Evolutionary conservation across 495 filamentous ascomycete genomes (phyloP), one percentile per base, ranked within the genome.

Genomic region (Tuber calosporum): DNA sequence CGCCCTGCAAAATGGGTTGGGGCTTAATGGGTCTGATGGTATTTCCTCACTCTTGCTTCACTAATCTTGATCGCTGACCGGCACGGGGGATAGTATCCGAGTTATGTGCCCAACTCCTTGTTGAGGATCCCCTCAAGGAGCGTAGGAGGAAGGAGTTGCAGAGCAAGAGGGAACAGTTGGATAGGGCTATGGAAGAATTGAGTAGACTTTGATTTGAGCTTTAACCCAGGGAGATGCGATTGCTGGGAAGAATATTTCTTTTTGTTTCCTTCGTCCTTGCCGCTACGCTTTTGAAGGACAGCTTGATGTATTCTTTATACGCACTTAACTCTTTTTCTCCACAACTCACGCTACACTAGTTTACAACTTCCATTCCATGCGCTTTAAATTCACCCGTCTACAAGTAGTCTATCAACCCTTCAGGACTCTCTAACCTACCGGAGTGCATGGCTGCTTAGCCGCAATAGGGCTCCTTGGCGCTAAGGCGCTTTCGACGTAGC

Each of bases 71-170:
- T 5, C 20, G 43, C 67, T 36, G 34, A 38, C 43, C 53, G 37
- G 9, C 11, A 66, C 69, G 69, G 40, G 58, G 53, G 58, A 15
- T 19, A 78, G 79, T 78, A 34, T 76, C 72, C 9, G 71, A 80
- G 37, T 69, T 74, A 11, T 80, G 79, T 22, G 68, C 69, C 2
- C 66, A 74, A 22, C 73, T 81, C 20, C 75, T 81, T 2, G 72
- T 78, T 17, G 79, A 81, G 17, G 79, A 81, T 62, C 79, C 79
- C 3, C 68, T 78, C 34, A 80, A 81, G 68, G 79, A 81, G 66
- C 71, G 74, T 9, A 69, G 79, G 7, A 72, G 79, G 66, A 70
- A 66, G 9, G 75, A 78, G 8, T 69, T 81, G 39, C n/a, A 78
- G 2, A 67, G 72, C 4, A 80, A 72, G 68, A 78, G 71, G 4